Evolutionary conservation across 2,329 filamentous ascomycete species (phyloP), one percentile per base, ranked within the genome.

Genomic region (Pestalotiopsis sp.): DNA sequence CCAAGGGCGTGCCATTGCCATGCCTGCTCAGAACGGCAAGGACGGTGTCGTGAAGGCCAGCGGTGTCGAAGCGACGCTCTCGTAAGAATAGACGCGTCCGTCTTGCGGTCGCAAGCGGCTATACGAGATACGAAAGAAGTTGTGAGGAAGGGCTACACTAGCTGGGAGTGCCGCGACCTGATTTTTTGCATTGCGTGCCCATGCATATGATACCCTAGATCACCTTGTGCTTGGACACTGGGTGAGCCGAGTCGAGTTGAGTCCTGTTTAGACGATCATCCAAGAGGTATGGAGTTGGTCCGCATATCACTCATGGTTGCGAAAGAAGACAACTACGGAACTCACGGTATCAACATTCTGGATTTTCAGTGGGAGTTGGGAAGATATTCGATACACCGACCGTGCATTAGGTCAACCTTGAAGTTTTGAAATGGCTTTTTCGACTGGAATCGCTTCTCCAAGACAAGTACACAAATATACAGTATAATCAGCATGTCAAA

Each of bases 1-100:
- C 25, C 83, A 83, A 60, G 85, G 86, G 17, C 71, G 72, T 13
- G 77, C 80, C 36, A 71, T 78, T n/a, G 71, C 74, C 2, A 67
- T 78, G 27, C 74, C 76, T 57, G 68, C 73, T 6, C 70, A 68
- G 20, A 72, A 66, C 49, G 71, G 66, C 23, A 72, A 70, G 2
- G 74, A 78, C 69, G 77, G 80, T 6, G 77, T 78, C 13, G 70
- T 76, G 36, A 78, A 73, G 70, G 75, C 75, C 49, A 80, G 76
- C 52, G 78, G 79, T 6, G 74, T 70, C 38, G 77, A 81, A 56
- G 69, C 74, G 45, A 75, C 73, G 3, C 36, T 75, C 14, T 77
- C 71, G 14, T 70, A 58, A 59, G 23, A n/a, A 27, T 17, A 23
- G 11, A 64, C n/a, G 66, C 31, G 39, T 38, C 20, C 45, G 12